Evolutionary conservation across 2,329 filamentous ascomycete species (phyloP), one percentile per base, ranked within the genome.

Genomic region (Pestalotiopsis sp.): DNA sequence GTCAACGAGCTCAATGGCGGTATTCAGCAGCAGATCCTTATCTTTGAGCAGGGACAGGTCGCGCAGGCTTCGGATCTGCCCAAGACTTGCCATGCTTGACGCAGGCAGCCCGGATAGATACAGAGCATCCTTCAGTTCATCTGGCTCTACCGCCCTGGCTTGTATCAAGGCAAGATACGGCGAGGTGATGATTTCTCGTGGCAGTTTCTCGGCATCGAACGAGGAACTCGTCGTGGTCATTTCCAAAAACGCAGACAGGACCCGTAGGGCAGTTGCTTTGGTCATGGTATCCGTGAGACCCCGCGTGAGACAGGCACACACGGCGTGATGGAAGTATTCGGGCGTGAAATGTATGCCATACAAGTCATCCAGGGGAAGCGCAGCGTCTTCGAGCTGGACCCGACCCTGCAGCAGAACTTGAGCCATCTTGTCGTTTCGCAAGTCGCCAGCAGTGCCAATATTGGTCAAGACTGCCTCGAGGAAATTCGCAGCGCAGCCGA

Each of bases 291-390:
- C 90, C 0, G 88, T 89, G 14, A 92, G 82, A 1, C 90, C 90
- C 57, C 90, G 86, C 3, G 89, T 86, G 3, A 92, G 80, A 71
- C 88, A 90, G 17, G 89, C 89, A 72, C 88, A 90, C 1, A 91
- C 85, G 0, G 90, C 90, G 72, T 89, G 90, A 74, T 92, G 90
- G 76, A 92, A 92, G 69, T 86, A 90, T 17, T 92, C 88, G 5
- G 80, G 76, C 39, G 84, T 87, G 74, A 92, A 92, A 71, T 89
- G 87, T 52, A 92, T 86, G 5, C 89, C 90, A 71, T 91, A 92
- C 5, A 87, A 85, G 36, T 91, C 88, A 71, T 92, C 90, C 3
- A 92, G 80, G 6, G 86, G 84, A 20, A 87, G 76, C 3, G 89
- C 87, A 6, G 88, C 89, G 66, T 92, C 88, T 70, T 91, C 89